Evolutionary conservation across 768 basidiomycete species (phyloP).

Genomic region (Boletus fagicola): DNA sequence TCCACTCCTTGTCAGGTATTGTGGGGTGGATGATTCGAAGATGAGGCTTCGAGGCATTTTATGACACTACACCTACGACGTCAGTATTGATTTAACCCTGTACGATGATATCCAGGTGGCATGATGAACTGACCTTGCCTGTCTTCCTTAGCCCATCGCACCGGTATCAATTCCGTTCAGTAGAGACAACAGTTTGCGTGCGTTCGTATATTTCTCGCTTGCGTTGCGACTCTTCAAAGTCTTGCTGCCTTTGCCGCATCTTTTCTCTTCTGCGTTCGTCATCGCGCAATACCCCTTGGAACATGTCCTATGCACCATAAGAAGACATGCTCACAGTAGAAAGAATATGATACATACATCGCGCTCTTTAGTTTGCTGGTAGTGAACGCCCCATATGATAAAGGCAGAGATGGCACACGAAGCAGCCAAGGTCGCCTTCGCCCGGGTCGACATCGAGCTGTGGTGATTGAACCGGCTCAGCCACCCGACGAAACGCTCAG

Average conservation of each 20-base stretch:
- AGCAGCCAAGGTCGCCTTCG: constrained; percentile 71
- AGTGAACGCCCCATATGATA: constrained; percentile 89
- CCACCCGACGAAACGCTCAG: constrained; percentile 12
- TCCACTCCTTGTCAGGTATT: background rate
- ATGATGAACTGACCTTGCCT: constrained; percentile 5
- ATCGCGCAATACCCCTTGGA: constrained; percentile 83
- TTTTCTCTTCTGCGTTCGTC: constrained; percentile 79
- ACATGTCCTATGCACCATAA: constrained; percentile 68
- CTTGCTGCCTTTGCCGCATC: constrained; percentile 62
- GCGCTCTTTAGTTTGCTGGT: constrained; percentile 78
- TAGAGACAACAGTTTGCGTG: constrained; percentile 37
- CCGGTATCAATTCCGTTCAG: constrained; percentile 13
- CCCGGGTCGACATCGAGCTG: constrained; percentile 57
- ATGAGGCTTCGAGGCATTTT: background rate
- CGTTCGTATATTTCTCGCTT: constrained; percentile 68
- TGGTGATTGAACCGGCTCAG: constrained; percentile 7
- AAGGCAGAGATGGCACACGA: constrained; percentile 62
- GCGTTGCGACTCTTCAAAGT: constrained; percentile 55
- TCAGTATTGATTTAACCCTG: background rate
- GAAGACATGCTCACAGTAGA: background rate
- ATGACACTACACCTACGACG: background rate
- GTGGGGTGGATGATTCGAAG: background rate
- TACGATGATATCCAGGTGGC: no score
- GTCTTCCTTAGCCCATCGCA: background rate
- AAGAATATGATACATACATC: constrained; percentile 46